phyloP scores from a whole-genome alignment of 495 filamentous ascomycete genomes.

The Neurospora hispaniola region DNA sequence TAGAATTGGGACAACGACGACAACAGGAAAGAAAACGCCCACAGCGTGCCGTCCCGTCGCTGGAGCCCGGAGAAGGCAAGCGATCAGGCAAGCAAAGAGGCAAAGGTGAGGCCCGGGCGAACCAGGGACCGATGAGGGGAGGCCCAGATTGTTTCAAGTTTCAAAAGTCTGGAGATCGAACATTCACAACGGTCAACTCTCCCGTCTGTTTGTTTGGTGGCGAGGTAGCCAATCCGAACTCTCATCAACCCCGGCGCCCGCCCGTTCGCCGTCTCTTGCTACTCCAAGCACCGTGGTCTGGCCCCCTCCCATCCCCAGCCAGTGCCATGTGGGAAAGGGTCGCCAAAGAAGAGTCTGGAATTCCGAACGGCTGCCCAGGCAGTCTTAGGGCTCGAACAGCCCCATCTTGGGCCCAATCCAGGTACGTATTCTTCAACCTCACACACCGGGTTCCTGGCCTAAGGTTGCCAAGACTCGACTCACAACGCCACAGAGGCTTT shows the following conservation, averaged over 20 bases:
- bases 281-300: background rate
- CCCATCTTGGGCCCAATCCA: background rate
- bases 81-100: background rate
- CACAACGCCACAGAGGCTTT: background rate
- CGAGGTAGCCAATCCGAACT: background rate
- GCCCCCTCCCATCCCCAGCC: background rate
- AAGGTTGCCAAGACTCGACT: background rate
- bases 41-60: background rate
- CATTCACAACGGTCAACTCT: background rate
- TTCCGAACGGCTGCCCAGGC: background rate
- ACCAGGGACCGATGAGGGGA: background rate
- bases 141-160: background rate
- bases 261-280: background rate
- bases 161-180: background rate
- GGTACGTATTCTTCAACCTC: background rate
- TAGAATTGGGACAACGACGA: background rate
- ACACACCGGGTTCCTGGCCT: background rate
- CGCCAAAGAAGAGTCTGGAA: background rate
- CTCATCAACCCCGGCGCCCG: background rate
- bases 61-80: background rate
- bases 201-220: background rate
- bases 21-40: background rate
- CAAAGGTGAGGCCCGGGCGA: background rate
- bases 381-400: background rate
- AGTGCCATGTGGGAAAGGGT: background rate